Conservation (phyloP, 2,329 filamentous ascomycete species). For the Alternaria tenuissima region DNA sequence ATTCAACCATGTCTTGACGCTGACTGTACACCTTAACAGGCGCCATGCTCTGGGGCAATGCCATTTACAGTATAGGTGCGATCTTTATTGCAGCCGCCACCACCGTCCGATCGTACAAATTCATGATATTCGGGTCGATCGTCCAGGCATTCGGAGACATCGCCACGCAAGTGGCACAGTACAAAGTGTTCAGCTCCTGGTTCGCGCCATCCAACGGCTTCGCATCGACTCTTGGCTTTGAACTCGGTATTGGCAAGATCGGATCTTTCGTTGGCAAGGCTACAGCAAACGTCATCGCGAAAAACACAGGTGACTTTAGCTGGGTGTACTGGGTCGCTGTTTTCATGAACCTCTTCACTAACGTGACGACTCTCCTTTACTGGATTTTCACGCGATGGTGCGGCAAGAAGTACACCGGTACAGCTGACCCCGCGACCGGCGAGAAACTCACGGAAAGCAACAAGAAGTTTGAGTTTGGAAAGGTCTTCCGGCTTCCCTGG, state of each 20-base stretch:
- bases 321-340: slow-evolving; percentile 71
- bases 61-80: slow-evolving; percentile 65
- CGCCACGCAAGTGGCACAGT: slow-evolving; percentile 70
- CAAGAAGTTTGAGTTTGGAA: slow-evolving; percentile 64
- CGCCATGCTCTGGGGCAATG: slow-evolving; percentile 68
- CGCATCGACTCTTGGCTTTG: slow-evolving; percentile 67
- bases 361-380: slow-evolving; percentile 62
- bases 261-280: slow-evolving; percentile 68
- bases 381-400: slow-evolving; percentile 65
- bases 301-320: slow-evolving; percentile 66
- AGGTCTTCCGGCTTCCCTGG: slow-evolving; percentile 67
- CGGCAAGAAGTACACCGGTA: slow-evolving; percentile 57
- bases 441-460: slow-evolving; percentile 68
- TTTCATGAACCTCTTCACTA: slow-evolving; percentile 71
- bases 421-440: slow-evolving; percentile 64
- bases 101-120: slow-evolving; percentile 63
- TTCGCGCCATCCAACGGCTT: slow-evolving; percentile 69
- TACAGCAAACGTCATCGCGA: slow-evolving; percentile 67
- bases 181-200: slow-evolving; percentile 72
- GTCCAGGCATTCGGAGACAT: slow-evolving; percentile 68
- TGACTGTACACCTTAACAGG: slow-evolving; percentile 30
- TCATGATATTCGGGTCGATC: slow-evolving; percentile 67
- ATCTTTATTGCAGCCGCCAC: slow-evolving; percentile 67
- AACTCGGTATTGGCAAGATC: slow-evolving; percentile 68
- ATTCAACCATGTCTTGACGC: not conserved